Evolutionary conservation across 2,329 filamentous ascomycete genomes (phyloP).

Genomic region (Dactylellina drechsleri): DNA sequence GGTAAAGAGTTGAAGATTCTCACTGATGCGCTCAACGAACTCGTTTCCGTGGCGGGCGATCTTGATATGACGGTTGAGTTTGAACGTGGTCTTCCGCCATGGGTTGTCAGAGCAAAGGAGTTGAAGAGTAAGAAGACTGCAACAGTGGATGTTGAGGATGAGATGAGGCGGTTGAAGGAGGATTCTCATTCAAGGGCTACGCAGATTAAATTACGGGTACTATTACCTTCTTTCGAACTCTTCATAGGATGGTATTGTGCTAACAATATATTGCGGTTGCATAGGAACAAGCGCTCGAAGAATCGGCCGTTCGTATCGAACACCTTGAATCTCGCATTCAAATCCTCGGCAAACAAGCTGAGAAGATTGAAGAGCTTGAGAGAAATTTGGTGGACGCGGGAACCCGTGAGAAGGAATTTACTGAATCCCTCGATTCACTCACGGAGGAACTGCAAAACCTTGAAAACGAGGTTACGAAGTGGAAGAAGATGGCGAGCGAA

Average conservation of each 20-base stretch:
- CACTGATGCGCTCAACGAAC: constrained; percentile 73
- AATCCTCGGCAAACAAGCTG: constrained; percentile 81
- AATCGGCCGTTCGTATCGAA: constrained; percentile 90
- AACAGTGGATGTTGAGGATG: constrained; percentile 83
- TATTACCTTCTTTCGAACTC: neutral
- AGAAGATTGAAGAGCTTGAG: constrained; percentile 74
- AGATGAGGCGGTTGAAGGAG: constrained; percentile 81
- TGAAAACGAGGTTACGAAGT: constrained; percentile 74
- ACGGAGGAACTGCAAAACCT: constrained; percentile 73
- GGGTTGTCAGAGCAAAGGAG: constrained; percentile 82
- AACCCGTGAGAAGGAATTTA: constrained; percentile 63
- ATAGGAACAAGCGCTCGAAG: constrained; percentile 84
- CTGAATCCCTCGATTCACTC: constrained; percentile 67
- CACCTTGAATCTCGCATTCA: constrained; percentile 87
- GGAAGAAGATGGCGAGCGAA: constrained; percentile 76
- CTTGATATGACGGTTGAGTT: constrained; percentile 81
- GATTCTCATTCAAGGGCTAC: constrained; percentile 79
- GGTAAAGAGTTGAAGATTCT: constrained; percentile 73
- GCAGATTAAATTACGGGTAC: constrained; percentile 62
- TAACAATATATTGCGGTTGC: constrained; percentile 70
- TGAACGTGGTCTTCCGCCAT: constrained; percentile 78
- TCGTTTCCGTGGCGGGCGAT: constrained; percentile 76
- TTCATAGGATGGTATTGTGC: constrained; percentile 57
- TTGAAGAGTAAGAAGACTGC: constrained; percentile 83
- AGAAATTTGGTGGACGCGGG: constrained; percentile 64